Evolutionary conservation across 2,329 filamentous ascomycete species (phyloP), one percentile per base, ranked within the genome.

Genomic region (Penicillium psychrosexuale): DNA sequence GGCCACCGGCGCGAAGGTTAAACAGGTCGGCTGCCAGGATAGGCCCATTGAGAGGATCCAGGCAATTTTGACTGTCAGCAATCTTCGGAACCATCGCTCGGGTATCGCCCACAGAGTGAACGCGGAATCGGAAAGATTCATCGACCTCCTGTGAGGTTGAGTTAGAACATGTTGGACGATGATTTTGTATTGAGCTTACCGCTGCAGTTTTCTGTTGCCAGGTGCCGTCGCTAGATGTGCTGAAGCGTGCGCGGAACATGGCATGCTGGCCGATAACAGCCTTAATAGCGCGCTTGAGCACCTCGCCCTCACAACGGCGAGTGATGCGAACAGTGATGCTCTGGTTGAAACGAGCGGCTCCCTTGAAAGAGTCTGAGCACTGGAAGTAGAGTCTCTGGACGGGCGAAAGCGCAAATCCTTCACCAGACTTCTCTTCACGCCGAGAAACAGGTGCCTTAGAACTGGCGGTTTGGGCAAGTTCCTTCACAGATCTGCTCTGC

Each of bases 1-100:
- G 66, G 9, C 70, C 71, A 8, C 64, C 66, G 5, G 67, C 64
- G 33, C 70, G 60, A 5, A 72, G 58, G 27, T 74, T 68, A 51
- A 77, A 72, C 1, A 77, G 55, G 49, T 77, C 72, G 11, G 71
- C 68, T 1, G 71, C 70, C 15, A 78, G 70, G 1, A 75, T 67
- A 1, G 75, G 67, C 0, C 66, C 68, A 43, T 69, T 61, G 5
- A 70, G 47, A 19, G 70, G 68, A 43, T 72, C 64, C 22, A 75
- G 61, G 48, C 62, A 67, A 8, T 53, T 57, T 56, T 73, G 68
- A 47, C 65, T 71, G 15, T 71, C 65, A 5, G 66, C 61, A 30
- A 71, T 65, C 30, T 58, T 62, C 5, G 63, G 56, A 2, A 67
- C 54, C 54, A 70, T 69, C 15, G 63, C 61, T n/a, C 59, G 53